These are phyloP conservation scores for Termitomyces sp. DNA, from an alignment of 1,284 basidiomycete species.

Conservation along the genomic window DNA sequence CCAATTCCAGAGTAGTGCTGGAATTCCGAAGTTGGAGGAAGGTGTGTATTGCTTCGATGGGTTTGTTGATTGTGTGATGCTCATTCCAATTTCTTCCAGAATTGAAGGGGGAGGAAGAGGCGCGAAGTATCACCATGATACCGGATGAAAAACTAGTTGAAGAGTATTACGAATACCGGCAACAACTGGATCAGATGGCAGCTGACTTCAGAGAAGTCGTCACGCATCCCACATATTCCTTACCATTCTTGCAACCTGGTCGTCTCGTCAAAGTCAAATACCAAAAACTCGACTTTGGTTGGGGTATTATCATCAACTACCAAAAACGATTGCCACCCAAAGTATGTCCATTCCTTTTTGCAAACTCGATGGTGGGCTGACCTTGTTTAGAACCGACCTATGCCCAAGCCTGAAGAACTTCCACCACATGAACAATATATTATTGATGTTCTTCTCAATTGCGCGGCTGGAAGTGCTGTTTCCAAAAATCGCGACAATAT, in stretches of 20 bases:
- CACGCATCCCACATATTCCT: constrained; percentile 89
- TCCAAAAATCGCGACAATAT: constrained; percentile 57
- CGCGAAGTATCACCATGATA: constrained; percentile 64
- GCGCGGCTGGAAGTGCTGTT: constrained; percentile 60
- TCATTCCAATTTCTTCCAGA: constrained; percentile 40
- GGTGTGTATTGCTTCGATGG: constrained; percentile 43
- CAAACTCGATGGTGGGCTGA: background rate
- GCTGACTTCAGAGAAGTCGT: constrained; percentile 89
- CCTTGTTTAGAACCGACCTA: constrained; percentile 43
- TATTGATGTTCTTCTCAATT: constrained; percentile 89
- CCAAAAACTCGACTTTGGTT: constrained; percentile 88
- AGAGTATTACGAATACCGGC: constrained; percentile 88
- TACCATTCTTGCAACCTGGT: constrained; percentile 93
- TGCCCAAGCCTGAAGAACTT: constrained; percentile 59
- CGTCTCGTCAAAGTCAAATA: constrained; percentile 88
- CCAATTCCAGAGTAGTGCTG: constrained; percentile 94
- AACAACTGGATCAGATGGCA: constrained; percentile 87
- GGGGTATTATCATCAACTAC: constrained; percentile 92
- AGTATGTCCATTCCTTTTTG: constrained; percentile 30
- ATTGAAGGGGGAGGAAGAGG: constrained; percentile 70
- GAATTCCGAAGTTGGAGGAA: constrained; percentile 83
- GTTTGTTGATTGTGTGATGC: background rate
- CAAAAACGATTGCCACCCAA: constrained; percentile 79
- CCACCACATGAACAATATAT: constrained; percentile 89
- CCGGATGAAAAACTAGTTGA: constrained; percentile 81